A percentile compares a stretch with the other conserved stretches of the same genome.
phyloP scores from a whole-genome alignment of 2,329 filamentous ascomycete species.

The Nemania abortiva region DNA sequence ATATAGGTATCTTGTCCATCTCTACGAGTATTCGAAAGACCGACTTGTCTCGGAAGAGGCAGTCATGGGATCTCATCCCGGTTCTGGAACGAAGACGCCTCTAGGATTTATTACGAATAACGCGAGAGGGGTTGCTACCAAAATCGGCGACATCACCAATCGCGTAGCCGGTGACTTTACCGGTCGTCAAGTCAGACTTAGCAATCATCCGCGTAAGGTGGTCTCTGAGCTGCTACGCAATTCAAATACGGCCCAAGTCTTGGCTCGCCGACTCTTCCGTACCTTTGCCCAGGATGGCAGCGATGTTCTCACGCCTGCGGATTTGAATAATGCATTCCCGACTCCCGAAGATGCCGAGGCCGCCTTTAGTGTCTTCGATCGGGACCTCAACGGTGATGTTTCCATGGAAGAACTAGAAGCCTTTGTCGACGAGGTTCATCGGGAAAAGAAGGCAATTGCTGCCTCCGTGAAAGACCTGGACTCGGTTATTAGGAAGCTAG shows the following conservation, averaged over 20 bases:
- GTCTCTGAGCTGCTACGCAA: slow-evolving; percentile 81
- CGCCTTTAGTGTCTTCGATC: slow-evolving; percentile 93
- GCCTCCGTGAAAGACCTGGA: slow-evolving; percentile 95
- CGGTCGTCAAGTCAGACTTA: slow-evolving; percentile 75
- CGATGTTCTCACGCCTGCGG: slow-evolving; percentile 82
- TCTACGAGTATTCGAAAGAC: slow-evolving; percentile 80
- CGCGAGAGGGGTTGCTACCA: slow-evolving; percentile 79
- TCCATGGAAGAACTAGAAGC: slow-evolving; percentile 94
- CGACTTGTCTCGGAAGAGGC: slow-evolving; percentile 68
- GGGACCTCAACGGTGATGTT: slow-evolving; percentile 96
- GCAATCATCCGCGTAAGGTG: slow-evolving; percentile 84
- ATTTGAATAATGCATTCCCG: slow-evolving; percentile 82
- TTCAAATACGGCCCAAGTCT: slow-evolving; percentile 80
- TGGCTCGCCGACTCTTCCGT: slow-evolving; percentile 89
- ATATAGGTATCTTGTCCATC: slow-evolving; percentile 59
- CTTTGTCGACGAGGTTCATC: slow-evolving; percentile 92
- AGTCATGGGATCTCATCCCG: slow-evolving; percentile 60
- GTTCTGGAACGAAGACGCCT: slow-evolving; percentile 78
- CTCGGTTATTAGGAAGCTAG: slow-evolving; percentile 90
- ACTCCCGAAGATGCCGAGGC: slow-evolving; percentile 88
- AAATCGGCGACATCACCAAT: slow-evolving; percentile 86
- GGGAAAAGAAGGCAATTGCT: slow-evolving; percentile 94
- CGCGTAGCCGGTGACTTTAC: slow-evolving; percentile 88
- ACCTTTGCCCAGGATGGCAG: slow-evolving; percentile 81
- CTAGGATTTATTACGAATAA: slow-evolving; percentile 78